Percentiles rank a stretch among this genome's conserved stretches.
Conservation (phyloP, 2,329 filamentous ascomycete genomes). For the Zymoseptoria tritici region DNA sequence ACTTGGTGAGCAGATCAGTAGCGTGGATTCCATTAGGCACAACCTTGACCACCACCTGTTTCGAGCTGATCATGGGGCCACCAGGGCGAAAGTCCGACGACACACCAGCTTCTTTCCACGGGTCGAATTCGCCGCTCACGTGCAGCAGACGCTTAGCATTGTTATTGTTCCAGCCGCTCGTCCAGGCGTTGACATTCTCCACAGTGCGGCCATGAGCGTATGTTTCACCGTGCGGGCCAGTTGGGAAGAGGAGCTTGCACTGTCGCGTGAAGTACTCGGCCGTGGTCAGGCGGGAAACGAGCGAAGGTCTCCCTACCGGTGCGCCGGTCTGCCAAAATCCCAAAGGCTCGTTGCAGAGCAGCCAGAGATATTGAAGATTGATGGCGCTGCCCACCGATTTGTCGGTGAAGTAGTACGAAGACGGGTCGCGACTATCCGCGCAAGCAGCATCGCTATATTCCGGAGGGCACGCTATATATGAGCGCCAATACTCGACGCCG, state of each 20-base stretch:
- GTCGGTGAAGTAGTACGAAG: conserved; percentile 47
- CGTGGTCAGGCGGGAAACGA: conserved; percentile 47
- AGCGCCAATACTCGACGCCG: conserved; percentile 42
- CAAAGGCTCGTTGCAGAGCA: conserved; percentile 56
- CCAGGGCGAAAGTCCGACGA: conserved; percentile 48
- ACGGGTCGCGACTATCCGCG: conserved; percentile 46
- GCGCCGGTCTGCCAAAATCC: conserved; percentile 51
- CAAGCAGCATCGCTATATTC: conserved; percentile 39
- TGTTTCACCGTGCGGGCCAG: conserved; percentile 38
- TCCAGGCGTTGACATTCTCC: conserved; percentile 44
- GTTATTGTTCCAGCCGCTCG: conserved; percentile 48
- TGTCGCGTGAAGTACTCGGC: conserved; percentile 49
- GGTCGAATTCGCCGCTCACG: conserved; percentile 53
- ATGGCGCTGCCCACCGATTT: conserved; percentile 37
- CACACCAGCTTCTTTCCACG: conserved; percentile 51
- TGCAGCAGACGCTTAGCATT: conserved; percentile 52
- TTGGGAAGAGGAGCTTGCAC: conserved; percentile 50
- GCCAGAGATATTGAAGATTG: conserved; percentile 52
- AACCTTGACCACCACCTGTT: not conserved
- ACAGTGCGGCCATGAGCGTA: conserved; percentile 44
- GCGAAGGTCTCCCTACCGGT: conserved; percentile 36
- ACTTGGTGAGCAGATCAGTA: too few relatives aligned
- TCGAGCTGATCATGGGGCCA: conserved; percentile 45
- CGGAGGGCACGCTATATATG: conserved; percentile 31
- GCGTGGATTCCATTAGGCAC: too few relatives aligned